phyloP scores from a whole-genome alignment of 805 yeast species.

The Metschnikowia noctiluminum region DNA sequence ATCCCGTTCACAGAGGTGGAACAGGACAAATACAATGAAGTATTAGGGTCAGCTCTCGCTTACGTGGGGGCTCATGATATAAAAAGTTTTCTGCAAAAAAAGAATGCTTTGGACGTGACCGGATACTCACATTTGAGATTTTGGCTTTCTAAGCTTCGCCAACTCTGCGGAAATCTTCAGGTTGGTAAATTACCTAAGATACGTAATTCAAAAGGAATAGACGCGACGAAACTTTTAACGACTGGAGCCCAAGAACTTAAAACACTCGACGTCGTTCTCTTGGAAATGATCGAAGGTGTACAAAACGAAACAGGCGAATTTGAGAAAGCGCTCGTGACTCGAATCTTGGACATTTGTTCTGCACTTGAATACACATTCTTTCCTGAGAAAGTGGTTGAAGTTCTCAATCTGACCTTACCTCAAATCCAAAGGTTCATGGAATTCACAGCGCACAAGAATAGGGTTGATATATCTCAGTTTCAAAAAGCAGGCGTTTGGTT shows the following conservation, averaged over 20 bases:
- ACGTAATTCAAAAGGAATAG: constrained; percentile 6
- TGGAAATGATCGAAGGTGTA: constrained; percentile 58
- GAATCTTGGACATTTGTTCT: constrained; percentile 62
- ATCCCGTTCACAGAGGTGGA: constrained; percentile 81
- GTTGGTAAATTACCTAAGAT: constrained; percentile 29
- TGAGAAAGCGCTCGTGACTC: constrained; percentile 47
- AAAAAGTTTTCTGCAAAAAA: constrained; percentile 48
- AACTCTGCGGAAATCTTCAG: constrained; percentile 80
- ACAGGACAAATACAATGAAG: constrained; percentile 72
- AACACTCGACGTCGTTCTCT: constrained; percentile 63
- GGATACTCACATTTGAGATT: constrained; percentile 49
- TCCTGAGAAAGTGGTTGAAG: constrained; percentile 48
- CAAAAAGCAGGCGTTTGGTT: constrained; percentile 1
- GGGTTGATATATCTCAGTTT: background rate
- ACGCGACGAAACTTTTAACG: constrained; percentile 10
- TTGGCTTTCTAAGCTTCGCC: constrained; percentile 71
- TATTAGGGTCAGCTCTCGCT: constrained; percentile 55
- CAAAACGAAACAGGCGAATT: constrained; percentile 43
- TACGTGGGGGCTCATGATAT: constrained; percentile 53
- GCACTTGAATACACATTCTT: constrained; percentile 54
- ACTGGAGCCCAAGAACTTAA: constrained; percentile 29
- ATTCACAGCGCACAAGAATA: background rate
- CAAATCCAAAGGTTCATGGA: constrained; percentile 6
- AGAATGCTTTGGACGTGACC: constrained; percentile 45
- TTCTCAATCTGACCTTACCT: constrained; percentile 39